A percentile compares a stretch with the other conserved stretches of the same genome.
phyloP scores from a whole-genome alignment of 768 basidiomycete species.

The Candolleomyces efflorescens region DNA sequence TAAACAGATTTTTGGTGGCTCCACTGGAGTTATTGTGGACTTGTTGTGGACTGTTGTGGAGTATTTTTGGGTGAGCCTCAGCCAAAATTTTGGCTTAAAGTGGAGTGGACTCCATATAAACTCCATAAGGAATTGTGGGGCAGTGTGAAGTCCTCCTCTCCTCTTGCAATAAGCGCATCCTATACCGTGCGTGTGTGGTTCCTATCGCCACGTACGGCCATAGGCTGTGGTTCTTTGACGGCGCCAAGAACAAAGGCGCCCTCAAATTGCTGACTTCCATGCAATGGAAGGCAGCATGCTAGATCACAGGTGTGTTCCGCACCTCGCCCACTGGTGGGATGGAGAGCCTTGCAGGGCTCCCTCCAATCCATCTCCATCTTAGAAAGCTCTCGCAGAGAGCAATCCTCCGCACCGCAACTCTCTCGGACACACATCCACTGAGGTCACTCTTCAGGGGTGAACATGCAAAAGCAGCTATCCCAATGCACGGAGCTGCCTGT shows the following conservation, averaged over 20 bases:
- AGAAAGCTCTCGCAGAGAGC: background rate
- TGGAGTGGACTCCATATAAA: too few species aligned
- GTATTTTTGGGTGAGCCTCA: too few species aligned
- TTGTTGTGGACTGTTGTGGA: too few species aligned
- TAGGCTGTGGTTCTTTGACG: slow-evolving; percentile 2
- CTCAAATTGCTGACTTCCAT: slow-evolving; percentile 2
- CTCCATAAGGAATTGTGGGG: too few species aligned
- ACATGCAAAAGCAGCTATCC: background rate
- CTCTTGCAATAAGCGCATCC: slow-evolving; percentile 1
- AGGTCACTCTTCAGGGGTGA: background rate
- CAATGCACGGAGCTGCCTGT: too few species aligned
- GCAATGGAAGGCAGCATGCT: slow-evolving; percentile 1
- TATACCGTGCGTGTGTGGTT: slow-evolving; percentile 4
- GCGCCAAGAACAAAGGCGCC: background rate
- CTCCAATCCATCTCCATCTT: background rate
- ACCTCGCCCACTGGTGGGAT: background rate
- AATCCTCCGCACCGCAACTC: background rate
- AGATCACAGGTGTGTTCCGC: slow-evolving; percentile 3
- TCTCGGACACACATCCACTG: background rate
- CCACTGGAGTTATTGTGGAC: too few species aligned
- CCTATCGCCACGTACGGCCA: slow-evolving; percentile 9
- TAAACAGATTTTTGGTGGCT: too few species aligned
- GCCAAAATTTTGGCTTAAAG: too few species aligned
- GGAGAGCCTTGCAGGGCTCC: background rate
- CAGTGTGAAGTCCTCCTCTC: background rate